Conservation (phyloP, 75 land plant genomes). For the Pinus tabuliformis region DNA sequence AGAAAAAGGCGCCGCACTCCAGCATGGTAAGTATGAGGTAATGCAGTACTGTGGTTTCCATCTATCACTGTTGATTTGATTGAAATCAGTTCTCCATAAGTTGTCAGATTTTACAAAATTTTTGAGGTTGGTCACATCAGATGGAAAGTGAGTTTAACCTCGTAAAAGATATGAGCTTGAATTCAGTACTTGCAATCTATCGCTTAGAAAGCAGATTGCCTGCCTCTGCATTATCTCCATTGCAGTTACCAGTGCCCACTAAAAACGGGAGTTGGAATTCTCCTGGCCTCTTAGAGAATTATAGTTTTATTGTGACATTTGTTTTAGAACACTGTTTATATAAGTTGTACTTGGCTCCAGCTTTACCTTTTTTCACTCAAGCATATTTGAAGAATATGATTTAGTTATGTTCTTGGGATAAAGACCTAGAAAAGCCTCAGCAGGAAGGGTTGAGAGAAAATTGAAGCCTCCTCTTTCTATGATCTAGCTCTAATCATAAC, state of each 20-base stretch:
- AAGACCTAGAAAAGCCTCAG: neutral
- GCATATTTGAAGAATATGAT: neutral
- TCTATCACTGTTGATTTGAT: too few species aligned
- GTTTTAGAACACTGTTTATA: neutral
- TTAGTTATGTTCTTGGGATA: neutral
- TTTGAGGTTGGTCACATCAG: neutral
- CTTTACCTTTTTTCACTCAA: neutral
- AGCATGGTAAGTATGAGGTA: conserved; percentile 35
- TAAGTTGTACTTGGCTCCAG: neutral
- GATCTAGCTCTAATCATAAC: neutral
- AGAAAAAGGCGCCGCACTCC: conserved; percentile 43
- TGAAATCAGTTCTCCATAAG: neutral
- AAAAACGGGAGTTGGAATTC: neutral
- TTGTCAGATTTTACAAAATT: neutral
- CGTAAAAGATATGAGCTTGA: too few species aligned
- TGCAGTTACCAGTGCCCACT: neutral
- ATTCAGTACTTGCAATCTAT: too few species aligned
- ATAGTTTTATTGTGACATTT: neutral
- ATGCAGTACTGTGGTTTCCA: neutral
- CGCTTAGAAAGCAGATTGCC: too few species aligned
- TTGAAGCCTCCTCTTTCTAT: neutral
- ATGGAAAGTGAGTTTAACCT: neutral
- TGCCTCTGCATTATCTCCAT: neutral
- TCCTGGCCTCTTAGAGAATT: neutral
- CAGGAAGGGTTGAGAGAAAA: neutral